Evolutionary conservation across 2,329 filamentous ascomycete genomes (phyloP).

Genomic region (Coniochaeta prunicola): DNA sequence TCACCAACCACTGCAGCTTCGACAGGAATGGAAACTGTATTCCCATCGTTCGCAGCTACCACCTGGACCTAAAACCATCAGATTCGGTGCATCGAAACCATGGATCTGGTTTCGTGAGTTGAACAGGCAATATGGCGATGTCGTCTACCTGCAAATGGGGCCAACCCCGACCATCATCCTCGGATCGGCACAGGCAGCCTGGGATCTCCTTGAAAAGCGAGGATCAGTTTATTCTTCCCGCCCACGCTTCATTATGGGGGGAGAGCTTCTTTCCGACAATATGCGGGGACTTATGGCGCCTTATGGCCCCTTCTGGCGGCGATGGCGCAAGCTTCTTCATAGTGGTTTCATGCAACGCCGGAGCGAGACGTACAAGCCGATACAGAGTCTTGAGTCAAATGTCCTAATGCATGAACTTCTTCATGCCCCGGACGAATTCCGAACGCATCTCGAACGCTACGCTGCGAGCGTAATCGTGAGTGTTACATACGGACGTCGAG

Average conservation of each 20-base stretch:
- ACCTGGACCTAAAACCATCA: slow-evolving; percentile 27
- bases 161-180: slow-evolving; percentile 34
- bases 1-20: slow-evolving; percentile 17
- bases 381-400: slow-evolving; percentile 32
- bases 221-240: slow-evolving; percentile 35
- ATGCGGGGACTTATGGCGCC: slow-evolving; percentile 35
- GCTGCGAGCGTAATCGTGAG: slow-evolving; percentile 35
- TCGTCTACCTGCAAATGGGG: slow-evolving; percentile 33
- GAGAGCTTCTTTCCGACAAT: slow-evolving; percentile 31
- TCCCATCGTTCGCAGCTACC: slow-evolving; percentile 29
- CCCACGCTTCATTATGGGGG: slow-evolving; percentile 37
- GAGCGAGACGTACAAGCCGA: slow-evolving; percentile 32
- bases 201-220: slow-evolving; percentile 35
- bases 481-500: slow-evolving; percentile 30
- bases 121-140: slow-evolving; percentile 28
- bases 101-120: slow-evolving; percentile 35
- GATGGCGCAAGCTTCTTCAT: slow-evolving; percentile 35
- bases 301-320: slow-evolving; percentile 32
- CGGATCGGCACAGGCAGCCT: slow-evolving; percentile 32
- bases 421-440: slow-evolving; percentile 18
- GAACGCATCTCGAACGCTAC: slow-evolving; percentile 25
- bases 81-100: slow-evolving; percentile 29
- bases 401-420: slow-evolving; percentile 32
- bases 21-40: slow-evolving; percentile 30
- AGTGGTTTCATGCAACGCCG: slow-evolving; percentile 34